A percentile compares a stretch with the other conserved stretches of the same genome.
phyloP scores from a whole-genome alignment of 805 yeast genomes.

The Saturnispora mendoncae region DNA sequence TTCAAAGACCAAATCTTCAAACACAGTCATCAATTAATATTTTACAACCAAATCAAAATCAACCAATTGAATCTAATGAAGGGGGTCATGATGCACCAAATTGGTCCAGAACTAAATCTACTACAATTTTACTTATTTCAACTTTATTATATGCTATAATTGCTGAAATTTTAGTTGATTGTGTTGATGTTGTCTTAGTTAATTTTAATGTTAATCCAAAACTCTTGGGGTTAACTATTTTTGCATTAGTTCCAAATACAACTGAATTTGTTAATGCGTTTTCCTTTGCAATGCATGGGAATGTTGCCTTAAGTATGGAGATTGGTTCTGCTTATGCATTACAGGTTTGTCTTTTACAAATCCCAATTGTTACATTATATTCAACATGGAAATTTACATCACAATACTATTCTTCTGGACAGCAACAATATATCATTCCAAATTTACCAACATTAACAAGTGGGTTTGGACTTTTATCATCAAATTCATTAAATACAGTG shows the following conservation, averaged over 20 bases:
- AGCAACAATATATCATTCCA: not conserved
- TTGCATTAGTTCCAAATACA: constrained; percentile 93
- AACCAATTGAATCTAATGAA: constrained; percentile 15
- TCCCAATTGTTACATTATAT: constrained; percentile 79
- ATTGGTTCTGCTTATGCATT: constrained; percentile 96
- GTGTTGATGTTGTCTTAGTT: constrained; percentile 78
- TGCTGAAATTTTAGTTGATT: constrained; percentile 89
- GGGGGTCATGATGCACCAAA: constrained; percentile 95
- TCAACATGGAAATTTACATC: constrained; percentile 40
- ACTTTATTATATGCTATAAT: constrained; percentile 84
- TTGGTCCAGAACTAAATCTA: constrained; percentile 83
- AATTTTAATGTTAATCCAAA: constrained; percentile 82
- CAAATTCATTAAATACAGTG: not conserved
- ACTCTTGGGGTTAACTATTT: constrained; percentile 84
- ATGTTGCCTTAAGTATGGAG: constrained; percentile 94
- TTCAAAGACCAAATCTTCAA: constrained; percentile 3
- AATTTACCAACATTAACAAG: constrained; percentile 11
- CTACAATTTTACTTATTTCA: constrained; percentile 73
- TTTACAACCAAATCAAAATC: constrained; percentile 8
- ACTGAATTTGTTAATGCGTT: constrained; percentile 96
- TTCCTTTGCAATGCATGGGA: constrained; percentile 92
- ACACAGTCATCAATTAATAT: constrained; percentile 9
- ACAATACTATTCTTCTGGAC: not conserved
- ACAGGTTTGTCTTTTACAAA: constrained; percentile 89
- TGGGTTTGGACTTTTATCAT: constrained; percentile 5